These are phyloP conservation scores for Boletus rufocinnamomeus DNA, from an alignment of 768 basidiomycete species.

Conservation along the genomic window DNA sequence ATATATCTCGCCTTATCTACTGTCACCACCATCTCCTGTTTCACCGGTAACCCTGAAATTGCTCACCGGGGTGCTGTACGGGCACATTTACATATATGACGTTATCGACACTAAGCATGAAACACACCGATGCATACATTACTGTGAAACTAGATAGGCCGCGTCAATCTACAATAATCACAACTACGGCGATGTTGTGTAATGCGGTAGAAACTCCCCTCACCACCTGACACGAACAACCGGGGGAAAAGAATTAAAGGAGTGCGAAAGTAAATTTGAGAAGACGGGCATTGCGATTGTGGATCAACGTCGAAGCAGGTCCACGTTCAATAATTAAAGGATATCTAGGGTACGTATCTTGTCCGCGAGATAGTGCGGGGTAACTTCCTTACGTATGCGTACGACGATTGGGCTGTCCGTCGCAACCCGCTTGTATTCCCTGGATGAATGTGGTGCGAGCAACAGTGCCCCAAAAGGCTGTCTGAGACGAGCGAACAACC, in stretches of 20 bases:
- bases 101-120: no score
- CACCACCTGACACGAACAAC: neutral
- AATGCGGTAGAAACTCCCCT: no score
- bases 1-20: neutral
- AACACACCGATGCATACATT: no score
- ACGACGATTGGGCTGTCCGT: slow-evolving; percentile 20
- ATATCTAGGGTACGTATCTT: slow-evolving; percentile 21
- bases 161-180: no score
- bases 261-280: neutral
- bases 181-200: no score
- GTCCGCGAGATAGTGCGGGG: slow-evolving; percentile 9
- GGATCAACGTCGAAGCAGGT: neutral
- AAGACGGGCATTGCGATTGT: no score
- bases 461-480: slow-evolving; percentile 23
- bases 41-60: neutral
- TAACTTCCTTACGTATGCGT: slow-evolving; percentile 9
- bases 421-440: slow-evolving; percentile 22
- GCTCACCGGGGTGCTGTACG: neutral
- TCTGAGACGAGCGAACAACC: slow-evolving; percentile 13
- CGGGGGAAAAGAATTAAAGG: neutral
- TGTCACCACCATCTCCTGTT: neutral
- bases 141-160: no score
- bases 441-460: slow-evolving; percentile 8
- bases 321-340: neutral
- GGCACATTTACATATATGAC: neutral